Evolutionary conservation across 306 rosid genomes (phyloP), one percentile per base, ranked within the genome.

Genomic region (Cucurbita maxima): DNA sequence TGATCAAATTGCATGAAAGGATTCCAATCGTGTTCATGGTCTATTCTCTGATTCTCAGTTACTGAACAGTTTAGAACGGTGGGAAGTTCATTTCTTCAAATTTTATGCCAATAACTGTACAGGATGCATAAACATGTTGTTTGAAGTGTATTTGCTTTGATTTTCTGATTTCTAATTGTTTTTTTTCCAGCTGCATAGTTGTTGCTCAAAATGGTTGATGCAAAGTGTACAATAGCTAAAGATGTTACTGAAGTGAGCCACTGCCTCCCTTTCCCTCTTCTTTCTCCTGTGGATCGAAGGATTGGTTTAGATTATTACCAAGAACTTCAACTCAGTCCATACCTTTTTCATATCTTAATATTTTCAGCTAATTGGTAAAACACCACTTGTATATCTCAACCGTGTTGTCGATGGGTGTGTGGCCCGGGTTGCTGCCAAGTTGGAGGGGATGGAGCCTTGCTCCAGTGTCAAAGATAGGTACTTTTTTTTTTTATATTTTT

Each of bases 371-470:
- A 83, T 91, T 43, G 97, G 93, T n/a, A 87, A 86, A 41, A 91
- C 97, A 12, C 96, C 97, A 6, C 72, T 91, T 82, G 92, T 91
- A 0, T 92, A 85, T 86, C 98, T 92, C 83, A 92, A 90, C 85
- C 92, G 59, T 56, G 77, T 92, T 4, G 87, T 83, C 11, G 93
- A 88, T 79, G 96, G 89, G 14, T 92, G 98, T 34, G 92, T 83
- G 44, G 92, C 84, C 6, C 77, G 66, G 60, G 74, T 92, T 82
- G 98, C 98, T 53, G 98, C 98, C 5, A 92, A 90, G 87, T 83
- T 92, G 62, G 98, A 92, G 87, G 84, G 87, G 98, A 81, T 92
- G 98, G 98, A 92, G 55, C 98, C 98, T 58, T 92, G 96, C 85
- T 92, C 98, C 43, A 92, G 96, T 43, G 96, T 92, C 84, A 92